Percentiles rank a stretch among this genome's conserved stretches.
These are phyloP conservation scores for Orbilia brochopaga DNA, from an alignment of 2,329 filamentous ascomycete species.

Conservation along the genomic window DNA sequence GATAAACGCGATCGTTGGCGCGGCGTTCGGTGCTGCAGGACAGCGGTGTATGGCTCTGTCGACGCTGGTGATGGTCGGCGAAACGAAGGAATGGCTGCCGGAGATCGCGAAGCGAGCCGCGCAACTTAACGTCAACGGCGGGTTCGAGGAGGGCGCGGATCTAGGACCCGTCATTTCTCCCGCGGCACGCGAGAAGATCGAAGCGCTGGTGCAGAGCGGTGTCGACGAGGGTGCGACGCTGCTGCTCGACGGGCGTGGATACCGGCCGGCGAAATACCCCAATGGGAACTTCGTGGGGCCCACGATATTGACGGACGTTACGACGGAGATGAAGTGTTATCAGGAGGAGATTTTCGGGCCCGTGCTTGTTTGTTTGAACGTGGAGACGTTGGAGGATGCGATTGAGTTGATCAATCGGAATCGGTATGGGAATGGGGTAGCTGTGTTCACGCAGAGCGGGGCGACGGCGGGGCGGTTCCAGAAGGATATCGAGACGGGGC, in stretches of 20 bases:
- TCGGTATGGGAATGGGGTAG: constrained; percentile 84
- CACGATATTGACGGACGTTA: constrained; percentile 82
- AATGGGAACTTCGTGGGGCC: constrained; percentile 80
- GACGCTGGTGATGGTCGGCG: constrained; percentile 80
- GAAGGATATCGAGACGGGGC: constrained; percentile 79
- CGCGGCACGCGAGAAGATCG: constrained; percentile 78
- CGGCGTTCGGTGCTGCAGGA: constrained; percentile 82
- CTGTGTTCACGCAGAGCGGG: constrained; percentile 81
- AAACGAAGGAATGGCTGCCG: constrained; percentile 80
- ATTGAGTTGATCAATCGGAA: constrained; percentile 82
- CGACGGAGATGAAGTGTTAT: constrained; percentile 81
- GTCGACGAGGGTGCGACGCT: constrained; percentile 82
- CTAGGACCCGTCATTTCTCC: constrained; percentile 82
- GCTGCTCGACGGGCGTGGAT: constrained; percentile 78
- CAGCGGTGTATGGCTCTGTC: constrained; percentile 87
- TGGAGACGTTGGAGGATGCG: constrained; percentile 77
- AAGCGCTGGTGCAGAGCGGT: constrained; percentile 74
- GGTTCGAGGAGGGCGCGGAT: constrained; percentile 80
- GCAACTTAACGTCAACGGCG: constrained; percentile 75
- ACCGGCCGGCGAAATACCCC: constrained; percentile 77
- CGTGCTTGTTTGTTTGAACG: constrained; percentile 80
- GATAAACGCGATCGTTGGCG: constrained; percentile 80
- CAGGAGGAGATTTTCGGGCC: constrained; percentile 84
- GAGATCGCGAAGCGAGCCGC: constrained; percentile 79
- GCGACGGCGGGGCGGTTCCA: constrained; percentile 79